Percentiles rank a stretch among this genome's conserved stretches.
Evolutionary conservation across 345 rosid species (phyloP).

Genomic region (Eucalyptus regnans): DNA sequence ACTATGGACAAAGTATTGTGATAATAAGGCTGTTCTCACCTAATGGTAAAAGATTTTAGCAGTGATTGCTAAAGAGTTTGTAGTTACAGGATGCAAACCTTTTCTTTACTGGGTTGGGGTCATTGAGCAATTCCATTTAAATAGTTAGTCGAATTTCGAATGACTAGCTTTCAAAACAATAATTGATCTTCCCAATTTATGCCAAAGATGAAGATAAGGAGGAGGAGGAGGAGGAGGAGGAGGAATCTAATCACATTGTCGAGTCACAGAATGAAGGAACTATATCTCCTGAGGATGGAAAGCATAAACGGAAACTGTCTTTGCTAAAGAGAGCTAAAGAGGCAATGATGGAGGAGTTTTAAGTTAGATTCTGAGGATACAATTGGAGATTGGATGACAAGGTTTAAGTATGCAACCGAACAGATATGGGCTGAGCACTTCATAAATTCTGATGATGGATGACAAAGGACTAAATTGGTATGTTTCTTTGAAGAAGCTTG

Average conservation of each 20-base stretch:
- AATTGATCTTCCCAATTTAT: not conserved
- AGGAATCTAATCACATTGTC: not conserved
- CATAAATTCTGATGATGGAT: slow-evolving; percentile 43
- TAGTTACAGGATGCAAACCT: not conserved
- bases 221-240: not conserved
- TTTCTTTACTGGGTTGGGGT: not conserved
- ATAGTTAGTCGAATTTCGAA: not conserved
- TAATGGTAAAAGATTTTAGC: not conserved
- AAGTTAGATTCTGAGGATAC: slow-evolving; percentile 89
- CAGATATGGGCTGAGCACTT: slow-evolving; percentile 40
- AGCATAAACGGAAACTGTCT: not conserved
- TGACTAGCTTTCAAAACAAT: not conserved
- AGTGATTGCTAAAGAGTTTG: not conserved
- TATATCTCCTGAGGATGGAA: slow-evolving; percentile 23
- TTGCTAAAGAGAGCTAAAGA: slow-evolving; percentile 29
- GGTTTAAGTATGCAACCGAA: slow-evolving; percentile 83
- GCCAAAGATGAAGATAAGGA: not conserved
- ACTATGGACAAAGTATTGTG: not conserved
- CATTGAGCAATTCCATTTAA: not conserved
- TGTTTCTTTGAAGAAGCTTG: slow-evolving; percentile 72
- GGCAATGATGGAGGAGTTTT: slow-evolving; percentile 77
- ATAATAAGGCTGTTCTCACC: not conserved
- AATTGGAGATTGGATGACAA: slow-evolving; percentile 73
- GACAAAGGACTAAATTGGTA: slow-evolving; percentile 72
- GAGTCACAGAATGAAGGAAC: not conserved